Percentiles rank a stretch among this genome's conserved stretches.
phyloP scores from a whole-genome alignment of 2,329 filamentous ascomycete species.

The Venturia nashicola region DNA sequence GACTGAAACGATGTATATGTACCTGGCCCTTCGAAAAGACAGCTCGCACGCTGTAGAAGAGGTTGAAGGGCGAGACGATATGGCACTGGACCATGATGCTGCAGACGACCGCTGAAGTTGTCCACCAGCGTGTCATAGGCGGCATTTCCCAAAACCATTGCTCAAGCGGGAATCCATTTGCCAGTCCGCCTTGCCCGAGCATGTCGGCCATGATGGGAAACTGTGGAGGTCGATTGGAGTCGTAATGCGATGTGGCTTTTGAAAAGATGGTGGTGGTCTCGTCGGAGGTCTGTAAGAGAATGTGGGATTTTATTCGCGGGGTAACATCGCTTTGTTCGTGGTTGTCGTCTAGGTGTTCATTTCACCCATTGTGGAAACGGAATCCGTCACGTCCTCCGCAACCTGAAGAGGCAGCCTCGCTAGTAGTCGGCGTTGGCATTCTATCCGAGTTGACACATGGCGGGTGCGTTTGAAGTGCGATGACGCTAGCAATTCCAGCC shows the following conservation, averaged over 20 bases:
- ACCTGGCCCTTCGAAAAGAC: slow-evolving; percentile 81
- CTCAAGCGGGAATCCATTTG: slow-evolving; percentile 65
- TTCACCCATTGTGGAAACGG: neutral
- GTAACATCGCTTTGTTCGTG: neutral
- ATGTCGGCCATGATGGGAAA: slow-evolving; percentile 32
- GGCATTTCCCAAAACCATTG: slow-evolving; percentile 99
- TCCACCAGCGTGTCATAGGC: slow-evolving; percentile 93
- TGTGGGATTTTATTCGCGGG: neutral
- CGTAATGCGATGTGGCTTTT: neutral
- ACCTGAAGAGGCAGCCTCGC: neutral
- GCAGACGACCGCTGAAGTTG: slow-evolving; percentile 76
- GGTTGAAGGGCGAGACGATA: slow-evolving; percentile 82
- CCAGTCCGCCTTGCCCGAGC: slow-evolving; percentile 28
- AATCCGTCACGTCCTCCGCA: neutral
- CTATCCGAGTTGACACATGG: neutral
- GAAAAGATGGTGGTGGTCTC: neutral
- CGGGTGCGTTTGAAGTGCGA: neutral
- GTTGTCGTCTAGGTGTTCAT: neutral
- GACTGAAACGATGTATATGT: neutral
- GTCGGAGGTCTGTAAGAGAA: neutral
- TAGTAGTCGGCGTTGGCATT: neutral
- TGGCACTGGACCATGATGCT: slow-evolving; percentile 88
- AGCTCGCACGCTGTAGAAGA: slow-evolving; percentile 91
- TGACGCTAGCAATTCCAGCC: neutral
- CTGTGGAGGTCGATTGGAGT: neutral